These are phyloP conservation scores for Neofusicoccum parvum DNA, from an alignment of 2,329 filamentous ascomycete species.

Conservation along the genomic window DNA sequence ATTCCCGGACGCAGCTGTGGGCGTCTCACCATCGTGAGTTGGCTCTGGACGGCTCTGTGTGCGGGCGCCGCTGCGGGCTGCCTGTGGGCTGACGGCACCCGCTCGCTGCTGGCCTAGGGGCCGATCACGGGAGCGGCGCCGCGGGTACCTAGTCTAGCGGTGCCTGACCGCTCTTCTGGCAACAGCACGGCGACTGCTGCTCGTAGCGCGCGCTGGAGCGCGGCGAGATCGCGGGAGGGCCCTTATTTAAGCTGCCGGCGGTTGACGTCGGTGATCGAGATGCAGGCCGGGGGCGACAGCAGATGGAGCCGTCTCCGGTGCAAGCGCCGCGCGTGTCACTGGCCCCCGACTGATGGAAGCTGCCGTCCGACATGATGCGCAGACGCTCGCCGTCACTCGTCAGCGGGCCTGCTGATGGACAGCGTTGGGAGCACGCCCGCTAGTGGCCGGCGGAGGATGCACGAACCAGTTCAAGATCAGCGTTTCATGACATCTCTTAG, in stretches of 20 bases:
- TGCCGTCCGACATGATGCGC: slow-evolving; percentile 2
- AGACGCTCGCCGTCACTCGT: not conserved
- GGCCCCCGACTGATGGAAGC: not conserved
- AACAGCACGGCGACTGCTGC: not conserved
- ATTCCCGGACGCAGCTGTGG: not conserved
- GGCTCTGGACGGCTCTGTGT: not conserved
- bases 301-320: not conserved
- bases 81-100: not conserved
- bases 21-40: slow-evolving; percentile 12
- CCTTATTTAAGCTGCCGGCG: slow-evolving; percentile 12
- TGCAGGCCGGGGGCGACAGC: no score
- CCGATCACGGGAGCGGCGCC: not conserved
- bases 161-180: slow-evolving; percentile 9
- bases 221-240: slow-evolving; percentile 3
- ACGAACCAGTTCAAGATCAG: not conserved
- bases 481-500: not conserved
- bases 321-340: not conserved
- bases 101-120: not conserved
- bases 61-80: not conserved
- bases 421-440: not conserved
- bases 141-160: not conserved
- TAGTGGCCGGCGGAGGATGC: not conserved
- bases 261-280: not conserved
- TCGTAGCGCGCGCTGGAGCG: not conserved
- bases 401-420: not conserved